Evolutionary conservation across 169 alveolate species (phyloP).

Genomic region (Eimeria brunetti): DNA sequence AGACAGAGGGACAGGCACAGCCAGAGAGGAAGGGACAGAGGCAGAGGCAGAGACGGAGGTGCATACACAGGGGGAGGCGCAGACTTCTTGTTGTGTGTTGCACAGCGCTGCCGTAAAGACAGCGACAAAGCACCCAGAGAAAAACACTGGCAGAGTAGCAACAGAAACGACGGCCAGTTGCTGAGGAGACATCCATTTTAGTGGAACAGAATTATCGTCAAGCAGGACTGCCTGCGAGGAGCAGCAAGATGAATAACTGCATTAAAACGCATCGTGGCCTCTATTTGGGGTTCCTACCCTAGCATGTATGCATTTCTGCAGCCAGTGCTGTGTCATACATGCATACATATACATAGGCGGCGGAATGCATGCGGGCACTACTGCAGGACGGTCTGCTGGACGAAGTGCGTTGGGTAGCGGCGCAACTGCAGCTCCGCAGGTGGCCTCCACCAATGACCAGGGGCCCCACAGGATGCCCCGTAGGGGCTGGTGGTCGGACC

Average conservation of each 20-base stretch:
- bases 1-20: too few relatives aligned
- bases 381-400: slow-evolving; percentile 16
- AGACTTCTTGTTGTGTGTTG: background rate
- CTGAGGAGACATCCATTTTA: background rate
- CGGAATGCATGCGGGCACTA: background rate
- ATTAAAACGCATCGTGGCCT: background rate
- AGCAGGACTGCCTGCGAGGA: background rate
- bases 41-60: too few relatives aligned
- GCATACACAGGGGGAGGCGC: too few relatives aligned
- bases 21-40: too few relatives aligned
- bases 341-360: background rate
- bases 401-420: slow-evolving; percentile 37
- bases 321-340: background rate
- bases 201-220: too few relatives aligned
- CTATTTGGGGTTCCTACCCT: background rate
- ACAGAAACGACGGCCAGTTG: background rate
- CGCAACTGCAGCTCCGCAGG: background rate
- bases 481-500: background rate
- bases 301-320: background rate
- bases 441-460: slow-evolving; percentile 2
- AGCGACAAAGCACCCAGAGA: background rate
- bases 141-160: background rate
- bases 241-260: background rate
- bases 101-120: background rate
- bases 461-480: background rate